Evolutionary conservation across 306 rosid genomes (phyloP).

Genomic region (Prunus padus): DNA sequence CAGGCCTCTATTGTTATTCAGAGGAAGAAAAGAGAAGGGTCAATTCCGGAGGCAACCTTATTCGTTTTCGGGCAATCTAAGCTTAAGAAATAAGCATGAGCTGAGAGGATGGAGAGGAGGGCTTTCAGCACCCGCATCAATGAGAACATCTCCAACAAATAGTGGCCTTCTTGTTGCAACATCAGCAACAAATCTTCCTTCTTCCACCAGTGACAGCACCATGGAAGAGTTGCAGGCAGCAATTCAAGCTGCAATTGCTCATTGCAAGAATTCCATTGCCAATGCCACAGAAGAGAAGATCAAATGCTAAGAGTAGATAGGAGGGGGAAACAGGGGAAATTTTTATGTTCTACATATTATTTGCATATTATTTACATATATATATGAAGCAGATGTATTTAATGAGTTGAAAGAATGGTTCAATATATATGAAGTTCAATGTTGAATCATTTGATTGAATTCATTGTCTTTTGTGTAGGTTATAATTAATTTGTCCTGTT

Average conservation of each 20-base stretch:
- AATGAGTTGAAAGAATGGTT: neutral
- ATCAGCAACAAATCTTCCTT: slow-evolving; percentile 36
- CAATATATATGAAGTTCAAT: neutral
- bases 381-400: slow-evolving; percentile 11
- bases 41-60: slow-evolving; percentile 40
- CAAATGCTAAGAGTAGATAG: slow-evolving; percentile 32
- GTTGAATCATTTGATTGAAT: neutral
- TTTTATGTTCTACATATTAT: slow-evolving; percentile 4
- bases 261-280: slow-evolving; percentile 89
- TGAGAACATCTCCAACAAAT: slow-evolving; percentile 87
- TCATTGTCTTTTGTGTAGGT: neutral
- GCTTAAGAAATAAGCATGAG: slow-evolving; percentile 39
- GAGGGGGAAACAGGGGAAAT: neutral
- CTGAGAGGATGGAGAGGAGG: slow-evolving; percentile 70
- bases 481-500: neutral
- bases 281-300: slow-evolving; percentile 58
- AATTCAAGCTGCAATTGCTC: slow-evolving; percentile 98
- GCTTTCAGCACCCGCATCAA: slow-evolving; percentile 90
- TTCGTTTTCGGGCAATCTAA: slow-evolving; percentile 78
- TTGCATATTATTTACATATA: slow-evolving; percentile 21
- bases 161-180: slow-evolving; percentile 70
- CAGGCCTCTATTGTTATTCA: slow-evolving; percentile 46
- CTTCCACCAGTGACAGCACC: slow-evolving; percentile 63
- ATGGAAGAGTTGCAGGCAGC: slow-evolving; percentile 99
- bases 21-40: slow-evolving; percentile 49